phyloP scores from a whole-genome alignment of 768 basidiomycete genomes.

The Leccinellum luteum region DNA sequence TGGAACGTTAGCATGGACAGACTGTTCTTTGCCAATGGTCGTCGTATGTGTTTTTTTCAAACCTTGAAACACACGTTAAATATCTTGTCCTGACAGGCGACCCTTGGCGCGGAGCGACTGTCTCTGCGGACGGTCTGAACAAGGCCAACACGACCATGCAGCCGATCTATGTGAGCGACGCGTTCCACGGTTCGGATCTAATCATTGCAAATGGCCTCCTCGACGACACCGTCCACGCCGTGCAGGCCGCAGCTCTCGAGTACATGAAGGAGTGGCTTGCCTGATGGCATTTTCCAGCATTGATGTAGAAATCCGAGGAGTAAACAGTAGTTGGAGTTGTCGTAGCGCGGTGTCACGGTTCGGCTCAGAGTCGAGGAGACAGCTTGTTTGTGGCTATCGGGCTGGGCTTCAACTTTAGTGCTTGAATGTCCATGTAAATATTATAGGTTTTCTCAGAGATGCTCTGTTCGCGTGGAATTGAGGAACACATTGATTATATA shows the following conservation, averaged over 20 bases:
- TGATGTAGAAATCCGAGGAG: not conserved
- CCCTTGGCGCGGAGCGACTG: conserved; percentile 71
- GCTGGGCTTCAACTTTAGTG: not conserved
- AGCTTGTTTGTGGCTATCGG: not conserved
- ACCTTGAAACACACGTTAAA: not conserved
- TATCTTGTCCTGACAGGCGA: conserved; percentile 48
- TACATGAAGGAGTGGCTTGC: conserved; percentile 56
- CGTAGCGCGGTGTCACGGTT: not conserved
- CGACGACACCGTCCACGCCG: conserved; percentile 50
- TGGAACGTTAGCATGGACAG: conserved; percentile 59
- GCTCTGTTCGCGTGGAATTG: not conserved
- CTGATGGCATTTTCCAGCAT: not conserved
- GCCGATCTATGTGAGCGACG: conserved; percentile 57
- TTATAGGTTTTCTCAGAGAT: not conserved
- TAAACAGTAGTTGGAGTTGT: not conserved
- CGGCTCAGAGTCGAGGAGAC: not conserved
- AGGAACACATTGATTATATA: no score
- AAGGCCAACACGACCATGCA: conserved; percentile 49
- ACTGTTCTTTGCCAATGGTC: conserved; percentile 70
- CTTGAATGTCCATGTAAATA: not conserved
- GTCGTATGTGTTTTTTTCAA: conserved; percentile 40
- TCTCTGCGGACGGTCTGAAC: conserved; percentile 53
- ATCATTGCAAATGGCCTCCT: conserved; percentile 36
- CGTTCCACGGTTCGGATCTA: conserved; percentile 70
- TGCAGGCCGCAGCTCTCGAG: conserved; percentile 52